phyloP scores from a whole-genome alignment of 108 stramenopile species.

The Chaetoceros muelleri region DNA sequence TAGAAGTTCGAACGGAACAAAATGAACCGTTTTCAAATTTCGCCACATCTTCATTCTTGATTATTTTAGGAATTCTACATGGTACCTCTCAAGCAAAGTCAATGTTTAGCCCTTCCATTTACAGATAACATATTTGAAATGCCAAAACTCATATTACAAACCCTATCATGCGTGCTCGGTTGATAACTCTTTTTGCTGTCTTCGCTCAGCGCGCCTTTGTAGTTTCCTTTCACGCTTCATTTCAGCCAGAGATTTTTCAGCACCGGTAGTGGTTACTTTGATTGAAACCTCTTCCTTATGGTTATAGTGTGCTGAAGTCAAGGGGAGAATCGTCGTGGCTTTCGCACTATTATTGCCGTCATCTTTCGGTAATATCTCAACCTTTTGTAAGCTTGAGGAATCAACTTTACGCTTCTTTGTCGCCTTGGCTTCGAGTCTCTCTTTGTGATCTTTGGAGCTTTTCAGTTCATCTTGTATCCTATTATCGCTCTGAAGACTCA shows the following conservation, averaged over 20 bases:
- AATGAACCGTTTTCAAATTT: no score
- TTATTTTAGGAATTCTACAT: no score
- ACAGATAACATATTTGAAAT: no score
- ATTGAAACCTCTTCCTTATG: background rate
- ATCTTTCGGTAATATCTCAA: slow-evolving; percentile 1
- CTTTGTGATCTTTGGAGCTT: slow-evolving; percentile 21
- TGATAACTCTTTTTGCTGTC: slow-evolving; percentile 3
- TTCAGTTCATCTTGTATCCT: slow-evolving; percentile 37
- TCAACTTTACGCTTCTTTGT: slow-evolving; percentile 8
- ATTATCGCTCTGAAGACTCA: slow-evolving; percentile 58
- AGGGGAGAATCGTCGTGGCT: background rate
- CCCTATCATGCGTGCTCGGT: no score
- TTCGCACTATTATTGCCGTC: background rate
- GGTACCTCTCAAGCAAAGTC: no score
- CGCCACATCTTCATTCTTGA: no score
- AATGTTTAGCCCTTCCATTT: no score
- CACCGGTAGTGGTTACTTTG: slow-evolving; percentile 1
- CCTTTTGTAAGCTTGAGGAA: background rate
- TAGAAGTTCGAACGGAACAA: no score
- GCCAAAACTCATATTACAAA: no score
- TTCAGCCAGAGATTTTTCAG: slow-evolving; percentile 42
- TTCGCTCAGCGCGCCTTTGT: slow-evolving; percentile 58
- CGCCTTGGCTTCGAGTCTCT: slow-evolving; percentile 15
- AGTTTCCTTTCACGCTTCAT: slow-evolving; percentile 71
- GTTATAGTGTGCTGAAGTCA: background rate